phyloP scores from a whole-genome alignment of 805 yeast genomes.

The Hanseniaspora nectarophila region DNA sequence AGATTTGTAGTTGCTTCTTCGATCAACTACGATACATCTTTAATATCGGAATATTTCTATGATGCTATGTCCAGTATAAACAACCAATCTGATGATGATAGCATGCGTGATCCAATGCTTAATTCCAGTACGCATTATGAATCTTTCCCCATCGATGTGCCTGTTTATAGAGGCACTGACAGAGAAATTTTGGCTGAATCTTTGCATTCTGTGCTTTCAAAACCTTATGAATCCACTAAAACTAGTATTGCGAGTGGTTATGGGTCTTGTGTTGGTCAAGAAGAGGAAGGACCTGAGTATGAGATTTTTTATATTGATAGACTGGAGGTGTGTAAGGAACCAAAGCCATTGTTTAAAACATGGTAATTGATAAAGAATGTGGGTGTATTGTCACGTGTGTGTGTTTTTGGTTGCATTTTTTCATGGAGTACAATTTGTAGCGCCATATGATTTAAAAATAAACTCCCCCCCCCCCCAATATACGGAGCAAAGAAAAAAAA shows the following conservation, averaged over 20 bases:
- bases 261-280: not conserved
- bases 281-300: not conserved
- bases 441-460: not conserved
- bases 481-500: too few species aligned
- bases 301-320: constrained; percentile 10
- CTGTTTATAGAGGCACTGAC: not conserved
- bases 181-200: not conserved
- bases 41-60: constrained; percentile 13
- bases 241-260: not conserved
- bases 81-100: not conserved
- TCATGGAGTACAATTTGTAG: too few species aligned
- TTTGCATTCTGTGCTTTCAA: not conserved
- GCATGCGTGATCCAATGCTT: not conserved
- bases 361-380: not conserved
- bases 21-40: constrained; percentile 3
- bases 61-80: constrained; percentile 5
- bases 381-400: too few species aligned
- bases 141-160: constrained; percentile 7
- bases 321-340: constrained; percentile 1
- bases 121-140: not conserved
- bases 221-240: not conserved
- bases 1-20: constrained; percentile 5
- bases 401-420: too few species aligned
- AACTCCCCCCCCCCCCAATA: too few species aligned
- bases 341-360: constrained; percentile 1